Conservation (phyloP, 306 rosid genomes). For the Pueraria montana region DNA sequence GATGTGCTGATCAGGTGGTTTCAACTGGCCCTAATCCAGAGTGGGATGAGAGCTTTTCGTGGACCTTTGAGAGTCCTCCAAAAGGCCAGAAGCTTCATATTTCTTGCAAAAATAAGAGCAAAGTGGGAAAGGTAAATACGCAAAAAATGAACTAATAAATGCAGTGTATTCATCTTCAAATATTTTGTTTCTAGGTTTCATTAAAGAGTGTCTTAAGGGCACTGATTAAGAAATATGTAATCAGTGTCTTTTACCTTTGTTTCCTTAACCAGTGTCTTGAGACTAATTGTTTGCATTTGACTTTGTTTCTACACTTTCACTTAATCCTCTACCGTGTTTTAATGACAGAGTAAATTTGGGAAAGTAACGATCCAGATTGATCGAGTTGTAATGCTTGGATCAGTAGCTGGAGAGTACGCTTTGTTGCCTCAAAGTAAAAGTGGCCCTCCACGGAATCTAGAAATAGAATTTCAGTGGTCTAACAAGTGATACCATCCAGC, state of each 20-base stretch:
- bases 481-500: slow-evolving; percentile 66
- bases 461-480: slow-evolving; percentile 99
- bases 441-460: slow-evolving; percentile 89
- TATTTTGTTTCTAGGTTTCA: background rate
- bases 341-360: slow-evolving; percentile 87
- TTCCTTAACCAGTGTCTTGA: background rate
- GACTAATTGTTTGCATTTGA: background rate
- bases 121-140: slow-evolving; percentile 90
- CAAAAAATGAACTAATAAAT: slow-evolving; percentile 7
- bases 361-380: slow-evolving; percentile 98
- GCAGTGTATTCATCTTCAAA: slow-evolving; percentile 13
- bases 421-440: slow-evolving; percentile 93
- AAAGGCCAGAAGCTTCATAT: slow-evolving; percentile 98
- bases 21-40: slow-evolving; percentile 96
- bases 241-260: background rate
- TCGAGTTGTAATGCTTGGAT: slow-evolving; percentile 96
- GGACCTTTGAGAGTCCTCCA: slow-evolving; percentile 99
- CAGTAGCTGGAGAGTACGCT: slow-evolving; percentile 96
- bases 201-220: background rate
- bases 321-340: slow-evolving; percentile 38
- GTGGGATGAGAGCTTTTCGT: slow-evolving; percentile 95
- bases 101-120: slow-evolving; percentile 99
- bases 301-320: background rate
- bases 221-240: background rate
- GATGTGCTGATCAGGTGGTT: slow-evolving; percentile 72